Evolutionary conservation across 345 rosid species (phyloP).

Genomic region (Limnanthes douglasii): DNA sequence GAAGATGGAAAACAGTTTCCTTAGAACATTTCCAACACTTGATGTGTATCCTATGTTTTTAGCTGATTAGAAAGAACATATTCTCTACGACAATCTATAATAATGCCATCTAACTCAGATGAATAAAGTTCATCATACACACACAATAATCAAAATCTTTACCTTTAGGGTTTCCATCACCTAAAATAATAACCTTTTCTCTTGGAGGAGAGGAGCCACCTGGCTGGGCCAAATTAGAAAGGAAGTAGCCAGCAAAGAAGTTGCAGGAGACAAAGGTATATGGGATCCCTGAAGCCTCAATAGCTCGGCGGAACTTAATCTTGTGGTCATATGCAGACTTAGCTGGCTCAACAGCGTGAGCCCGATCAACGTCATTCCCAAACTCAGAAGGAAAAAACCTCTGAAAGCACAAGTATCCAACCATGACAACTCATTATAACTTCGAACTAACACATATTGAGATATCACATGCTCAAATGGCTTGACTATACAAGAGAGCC

Average conservation of each 20-base stretch:
- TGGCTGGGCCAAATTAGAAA: slow-evolving; percentile 28
- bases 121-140: not conserved
- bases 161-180: slow-evolving; percentile 60
- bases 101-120: no score
- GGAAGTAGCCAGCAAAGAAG: slow-evolving; percentile 40
- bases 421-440: not conserved
- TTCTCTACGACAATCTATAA: no score
- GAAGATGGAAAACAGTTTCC: no score
- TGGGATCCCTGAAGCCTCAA: slow-evolving; percentile 40
- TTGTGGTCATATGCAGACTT: slow-evolving; percentile 18
- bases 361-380: slow-evolving; percentile 43
- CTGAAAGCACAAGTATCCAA: slow-evolving; percentile 12
- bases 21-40: no score
- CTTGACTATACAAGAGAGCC: no score
- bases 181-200: slow-evolving; percentile 36
- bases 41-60: no score
- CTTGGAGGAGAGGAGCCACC: slow-evolving; percentile 38
- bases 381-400: slow-evolving; percentile 64
- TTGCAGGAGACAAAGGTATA: slow-evolving; percentile 29
- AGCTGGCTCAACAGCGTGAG: slow-evolving; percentile 38
- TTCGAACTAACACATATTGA: not conserved
- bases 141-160: not conserved
- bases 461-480: no score
- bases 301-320: slow-evolving; percentile 27
- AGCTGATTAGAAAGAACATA: no score